phyloP scores from a whole-genome alignment of 139 green algal genomes.

The Tetradesmus lagerheimii region DNA sequence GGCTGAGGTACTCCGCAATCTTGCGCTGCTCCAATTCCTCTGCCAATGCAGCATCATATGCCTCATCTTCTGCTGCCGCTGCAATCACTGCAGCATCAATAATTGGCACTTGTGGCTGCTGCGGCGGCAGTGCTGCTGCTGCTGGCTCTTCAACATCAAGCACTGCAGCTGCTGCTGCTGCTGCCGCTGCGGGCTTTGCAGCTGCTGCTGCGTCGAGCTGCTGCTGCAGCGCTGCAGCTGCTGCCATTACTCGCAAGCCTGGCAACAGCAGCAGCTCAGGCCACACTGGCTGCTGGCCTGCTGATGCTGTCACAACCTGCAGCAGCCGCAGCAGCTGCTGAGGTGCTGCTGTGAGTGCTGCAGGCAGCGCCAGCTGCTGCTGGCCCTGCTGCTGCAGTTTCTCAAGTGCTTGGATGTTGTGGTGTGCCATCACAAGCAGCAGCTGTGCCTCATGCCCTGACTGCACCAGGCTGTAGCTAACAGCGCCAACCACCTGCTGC shows the following conservation, averaged over 20 bases:
- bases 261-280: conserved; percentile 38
- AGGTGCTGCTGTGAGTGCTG: not conserved
- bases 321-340: conserved; percentile 23
- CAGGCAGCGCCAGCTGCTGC: not conserved
- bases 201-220: not conserved
- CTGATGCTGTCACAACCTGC: not conserved
- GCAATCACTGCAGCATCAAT: not conserved
- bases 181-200: not conserved
- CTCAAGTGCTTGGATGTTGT: conserved; percentile 17
- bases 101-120: not conserved
- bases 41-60: not conserved
- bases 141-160: not conserved
- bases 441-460: conserved; percentile 25
- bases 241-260: conserved; percentile 1
- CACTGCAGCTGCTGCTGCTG: conserved; percentile 1
- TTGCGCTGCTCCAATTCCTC: conserved; percentile 25
- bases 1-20: conserved; percentile 42
- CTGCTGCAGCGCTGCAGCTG: conserved; percentile 34
- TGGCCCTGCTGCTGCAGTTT: conserved; percentile 23
- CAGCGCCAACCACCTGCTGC: not conserved
- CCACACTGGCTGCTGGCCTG: conserved; percentile 1
- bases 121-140: not conserved
- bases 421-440: conserved; percentile 23
- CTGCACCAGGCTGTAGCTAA: not conserved
- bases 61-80: conserved; percentile 14